phyloP scores from a whole-genome alignment of 2,329 filamentous ascomycete genomes.

The Phialophora chinensis region DNA sequence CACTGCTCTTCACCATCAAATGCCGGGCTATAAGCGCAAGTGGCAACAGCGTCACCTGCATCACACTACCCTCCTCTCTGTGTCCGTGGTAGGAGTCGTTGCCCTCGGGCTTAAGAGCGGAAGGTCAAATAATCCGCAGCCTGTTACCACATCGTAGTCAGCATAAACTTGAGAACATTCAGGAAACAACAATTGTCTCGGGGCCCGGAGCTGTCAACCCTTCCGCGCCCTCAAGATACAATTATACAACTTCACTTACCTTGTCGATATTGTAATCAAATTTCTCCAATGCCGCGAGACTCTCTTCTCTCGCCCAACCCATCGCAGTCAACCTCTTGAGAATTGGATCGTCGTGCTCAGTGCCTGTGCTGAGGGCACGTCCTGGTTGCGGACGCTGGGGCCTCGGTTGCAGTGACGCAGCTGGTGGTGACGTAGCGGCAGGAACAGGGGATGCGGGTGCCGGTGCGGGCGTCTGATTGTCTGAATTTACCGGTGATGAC shows the following conservation, averaged over 20 bases:
- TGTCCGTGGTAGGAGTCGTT: background rate
- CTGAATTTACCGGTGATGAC: slow-evolving; percentile 3
- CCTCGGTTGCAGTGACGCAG: slow-evolving; percentile 15
- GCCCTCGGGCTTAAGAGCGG: slow-evolving; percentile 23
- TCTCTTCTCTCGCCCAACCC: slow-evolving; percentile 79
- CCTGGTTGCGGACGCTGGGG: slow-evolving; percentile 39
- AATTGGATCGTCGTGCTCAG: slow-evolving; percentile 88
- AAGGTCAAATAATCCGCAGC: slow-evolving; percentile 43
- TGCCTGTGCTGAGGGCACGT: slow-evolving; percentile 71
- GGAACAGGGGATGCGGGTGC: slow-evolving; percentile 14
- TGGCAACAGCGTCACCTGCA: background rate
- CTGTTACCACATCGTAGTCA: slow-evolving; percentile 29
- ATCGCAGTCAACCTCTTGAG: slow-evolving; percentile 87
- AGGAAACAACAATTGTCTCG: background rate
- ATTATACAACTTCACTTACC: slow-evolving; percentile 64
- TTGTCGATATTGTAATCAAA: slow-evolving; percentile 96
- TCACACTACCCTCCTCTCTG: background rate
- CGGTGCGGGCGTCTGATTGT: slow-evolving; percentile 3
- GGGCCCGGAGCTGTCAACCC: background rate
- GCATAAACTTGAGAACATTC: background rate
- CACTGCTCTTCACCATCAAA: background rate
- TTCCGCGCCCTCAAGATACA: background rate
- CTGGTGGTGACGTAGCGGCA: slow-evolving; percentile 11
- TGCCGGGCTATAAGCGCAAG: background rate
- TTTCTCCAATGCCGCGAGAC: slow-evolving; percentile 83